Evolutionary conservation across 1,139 yeast genomes (phyloP), one percentile per base, ranked within the genome.

Genomic region (Saccharomycopsis crataegensis): DNA sequence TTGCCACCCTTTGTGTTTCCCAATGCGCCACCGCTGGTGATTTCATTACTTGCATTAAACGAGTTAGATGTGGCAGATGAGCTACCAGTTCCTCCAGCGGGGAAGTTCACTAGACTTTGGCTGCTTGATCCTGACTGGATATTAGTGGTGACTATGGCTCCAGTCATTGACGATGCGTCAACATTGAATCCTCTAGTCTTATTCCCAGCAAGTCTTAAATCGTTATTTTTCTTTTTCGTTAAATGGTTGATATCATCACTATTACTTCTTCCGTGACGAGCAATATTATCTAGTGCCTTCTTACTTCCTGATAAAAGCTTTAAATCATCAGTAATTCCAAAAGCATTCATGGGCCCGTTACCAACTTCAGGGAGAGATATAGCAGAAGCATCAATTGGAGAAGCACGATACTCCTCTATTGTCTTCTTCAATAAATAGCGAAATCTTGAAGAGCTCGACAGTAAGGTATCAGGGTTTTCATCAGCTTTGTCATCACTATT

Each of bases 341-440:
- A 36, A 11, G n/a, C 8, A 22, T 22, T 22, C 2, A 22, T 22
- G 28, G 28, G 4, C 17, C 32, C 17, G 8, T 22, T 22, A 22
- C 28, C 28, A 22, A 22, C 28, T 22, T 22, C 28, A 22, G 28
- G 28, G 28, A 22, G 28, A 22, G 28, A 22, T 22, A 22, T 22
- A 22, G 28, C 28, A 22, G 28, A 4, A 22, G 28, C 28, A 22
- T 22, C 28, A 22, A 22, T 22, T 22, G 28, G 28, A 22, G 28
- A 8, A 46, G 28, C 46, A 33, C 38, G 3, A 16, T 33, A 9
- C 7, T 41, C 41, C 44, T 38, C 32, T 9, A 55, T 41, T 11
- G 57, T 53, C 16, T 49, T 45, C 38, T 56, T 54, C 46, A 56
- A 46, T 46, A 56, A 51, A 46, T 34, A 54, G 8, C 57, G 33